Conservation (phyloP, 2,329 filamentous ascomycete species). For the Acarospora socialis region DNA sequence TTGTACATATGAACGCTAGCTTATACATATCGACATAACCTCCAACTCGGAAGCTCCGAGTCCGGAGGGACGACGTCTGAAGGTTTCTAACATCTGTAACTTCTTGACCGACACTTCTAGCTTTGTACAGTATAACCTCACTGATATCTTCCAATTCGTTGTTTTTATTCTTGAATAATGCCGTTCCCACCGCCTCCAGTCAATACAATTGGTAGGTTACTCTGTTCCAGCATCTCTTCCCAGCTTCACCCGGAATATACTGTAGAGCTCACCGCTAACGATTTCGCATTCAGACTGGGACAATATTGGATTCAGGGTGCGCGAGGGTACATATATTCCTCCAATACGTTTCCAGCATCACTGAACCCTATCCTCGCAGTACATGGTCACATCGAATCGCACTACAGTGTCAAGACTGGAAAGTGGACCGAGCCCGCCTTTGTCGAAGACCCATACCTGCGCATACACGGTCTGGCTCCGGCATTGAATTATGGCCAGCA, state of each 20-base stretch:
- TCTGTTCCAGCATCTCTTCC: background rate
- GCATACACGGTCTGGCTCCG: conserved; percentile 78
- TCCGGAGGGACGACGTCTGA: no score
- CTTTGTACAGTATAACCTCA: background rate
- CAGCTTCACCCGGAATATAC: background rate
- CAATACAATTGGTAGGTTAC: conserved; percentile 51
- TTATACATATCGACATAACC: no score
- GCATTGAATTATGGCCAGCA: conserved; percentile 95
- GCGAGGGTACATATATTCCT: conserved; percentile 49
- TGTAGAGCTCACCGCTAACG: conserved; percentile 8
- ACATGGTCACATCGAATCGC: conserved; percentile 41
- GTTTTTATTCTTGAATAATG: conserved; percentile 16
- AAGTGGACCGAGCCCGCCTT: conserved; percentile 39
- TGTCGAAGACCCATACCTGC: conserved; percentile 37
- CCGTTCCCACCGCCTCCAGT: conserved; percentile 64
- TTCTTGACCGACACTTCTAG: no score
- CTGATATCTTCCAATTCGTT: background rate
- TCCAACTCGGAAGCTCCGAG: no score
- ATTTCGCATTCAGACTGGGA: conserved; percentile 61
- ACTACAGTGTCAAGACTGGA: conserved; percentile 34
- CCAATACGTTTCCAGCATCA: no score
- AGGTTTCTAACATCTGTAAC: no score
- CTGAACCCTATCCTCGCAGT: conserved; percentile 24
- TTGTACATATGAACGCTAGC: no score
- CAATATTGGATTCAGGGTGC: conserved; percentile 82